These are phyloP conservation scores for Saitozyma podzolica DNA, from an alignment of 768 basidiomycete genomes.

Conservation along the genomic window DNA sequence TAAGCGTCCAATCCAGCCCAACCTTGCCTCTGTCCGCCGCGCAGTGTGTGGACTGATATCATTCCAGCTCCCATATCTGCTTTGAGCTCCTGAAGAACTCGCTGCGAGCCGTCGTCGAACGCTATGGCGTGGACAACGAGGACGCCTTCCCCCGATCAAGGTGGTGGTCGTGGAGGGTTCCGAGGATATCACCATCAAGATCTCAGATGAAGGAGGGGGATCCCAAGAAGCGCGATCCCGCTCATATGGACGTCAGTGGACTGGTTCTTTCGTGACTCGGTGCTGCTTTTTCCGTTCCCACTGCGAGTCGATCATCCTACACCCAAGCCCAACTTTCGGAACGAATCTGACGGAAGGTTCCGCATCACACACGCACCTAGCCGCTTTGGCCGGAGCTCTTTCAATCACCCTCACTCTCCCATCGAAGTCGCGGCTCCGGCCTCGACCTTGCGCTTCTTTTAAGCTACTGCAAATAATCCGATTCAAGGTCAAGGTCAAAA, in stretches of 20 bases:
- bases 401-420: neutral
- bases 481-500: too few relatives aligned
- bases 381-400: too few relatives aligned
- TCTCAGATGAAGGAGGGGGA: constrained; percentile 97
- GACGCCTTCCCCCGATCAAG: constrained; percentile 80
- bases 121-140: constrained; percentile 78
- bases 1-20: constrained; percentile 29
- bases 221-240: constrained; percentile 72
- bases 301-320: too few relatives aligned
- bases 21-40: neutral
- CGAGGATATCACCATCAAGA: constrained; percentile 99
- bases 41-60: neutral
- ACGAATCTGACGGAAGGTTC: too few relatives aligned
- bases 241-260: constrained; percentile 95
- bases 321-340: too few relatives aligned
- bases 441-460: neutral
- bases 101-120: constrained; percentile 91
- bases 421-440: neutral
- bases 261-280: too few relatives aligned
- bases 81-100: constrained; percentile 99
- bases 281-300: too few relatives aligned
- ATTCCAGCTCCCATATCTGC: constrained; percentile 74
- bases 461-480: neutral
- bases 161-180: constrained; percentile 95
- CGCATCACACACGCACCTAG: too few relatives aligned